These are phyloP conservation scores for Peniophora sp. DNA, from an alignment of 1,284 basidiomycete genomes.

Conservation along the genomic window DNA sequence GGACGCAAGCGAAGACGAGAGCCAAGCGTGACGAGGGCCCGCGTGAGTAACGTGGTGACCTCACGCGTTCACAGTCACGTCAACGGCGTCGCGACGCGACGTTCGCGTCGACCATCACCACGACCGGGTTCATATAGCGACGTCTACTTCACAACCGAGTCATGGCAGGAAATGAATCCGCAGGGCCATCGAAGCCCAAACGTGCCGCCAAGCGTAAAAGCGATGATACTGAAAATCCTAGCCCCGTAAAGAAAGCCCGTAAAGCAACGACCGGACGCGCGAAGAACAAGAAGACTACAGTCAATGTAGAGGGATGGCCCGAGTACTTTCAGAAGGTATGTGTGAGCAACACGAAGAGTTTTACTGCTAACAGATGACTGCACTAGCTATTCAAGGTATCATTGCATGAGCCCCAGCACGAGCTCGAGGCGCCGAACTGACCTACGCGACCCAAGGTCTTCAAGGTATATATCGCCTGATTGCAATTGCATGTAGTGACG, in stretches of 20 bases:
- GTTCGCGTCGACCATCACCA: too few relatives aligned
- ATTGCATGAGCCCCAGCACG: neutral
- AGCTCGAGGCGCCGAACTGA: too few relatives aligned
- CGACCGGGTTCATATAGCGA: too few relatives aligned
- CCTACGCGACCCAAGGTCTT: constrained; percentile 18
- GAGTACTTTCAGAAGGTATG: constrained; percentile 18
- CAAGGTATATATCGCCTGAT: constrained; percentile 12
- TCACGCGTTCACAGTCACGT: too few relatives aligned
- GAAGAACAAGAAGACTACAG: neutral
- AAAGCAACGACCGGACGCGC: neutral
- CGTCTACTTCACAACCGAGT: neutral
- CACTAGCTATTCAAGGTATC: constrained; percentile 15
- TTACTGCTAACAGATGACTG: neutral
- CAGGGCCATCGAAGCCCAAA: neutral
- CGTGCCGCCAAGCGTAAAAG: neutral
- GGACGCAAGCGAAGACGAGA: neutral
- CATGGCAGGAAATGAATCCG: neutral
- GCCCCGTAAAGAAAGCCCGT: too few relatives aligned
- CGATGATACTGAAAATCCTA: neutral
- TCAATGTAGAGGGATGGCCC: constrained; percentile 13
- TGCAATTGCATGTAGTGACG: neutral
- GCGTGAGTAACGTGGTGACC: neutral
- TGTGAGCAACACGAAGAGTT: constrained; percentile 14
- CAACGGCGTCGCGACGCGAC: too few relatives aligned
- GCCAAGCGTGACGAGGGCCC: neutral